Evolutionary conservation across 208 protist genomes (phyloP), one percentile per base, ranked within the genome.

Genomic region (Wallacemonas collosoma): DNA sequence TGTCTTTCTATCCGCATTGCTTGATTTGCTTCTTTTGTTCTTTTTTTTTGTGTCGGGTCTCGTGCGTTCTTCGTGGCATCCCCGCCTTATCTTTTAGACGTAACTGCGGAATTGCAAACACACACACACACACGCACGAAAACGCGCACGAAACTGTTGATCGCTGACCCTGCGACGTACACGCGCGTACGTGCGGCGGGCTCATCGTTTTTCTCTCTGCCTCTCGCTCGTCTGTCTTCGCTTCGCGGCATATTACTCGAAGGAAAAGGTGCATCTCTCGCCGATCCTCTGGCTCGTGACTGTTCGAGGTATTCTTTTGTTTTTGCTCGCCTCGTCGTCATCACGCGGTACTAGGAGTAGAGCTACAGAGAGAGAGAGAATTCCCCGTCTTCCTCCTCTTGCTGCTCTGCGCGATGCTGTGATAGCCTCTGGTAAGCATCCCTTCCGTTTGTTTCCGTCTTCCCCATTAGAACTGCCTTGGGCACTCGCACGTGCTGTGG

Each of bases 401-500:
- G 26, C 26, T 26, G 26, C 26, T 26, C 26, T 26, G 26, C 26
- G 26, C 26, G 26, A 26, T 26, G 26, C 26, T 26, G 26, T 26
- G 26, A 26, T 26, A 26, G 26, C 26, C 26, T 26, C 26, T 26
- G 26, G 26, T 1, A 26, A 26, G 26, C 26, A 26, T 26, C 26
- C 26, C 26, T 26, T 26, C 26, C 26, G 12, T 12, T 71, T 61
- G 40, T 47, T 61, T 58, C 26, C 26, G 26, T 26, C 26, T 35
- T 61, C 53, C 40, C 7, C 61, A 39, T 41, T 69, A 69, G 40
- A 69, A 38, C 43, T 53, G 26, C 26, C 26, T 26, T 26, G 26
- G 26, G 26, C 26, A 26, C 26, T 26, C 26, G 26, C 26, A 26
- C 26, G 26, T 26, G 26, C 26, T 55, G 54, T 71, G 57, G 12